Percentiles rank a stretch among this genome's conserved stretches.
phyloP scores from a whole-genome alignment of 2,329 filamentous ascomycete genomes.

The Nannizziopsis barbatae region DNA sequence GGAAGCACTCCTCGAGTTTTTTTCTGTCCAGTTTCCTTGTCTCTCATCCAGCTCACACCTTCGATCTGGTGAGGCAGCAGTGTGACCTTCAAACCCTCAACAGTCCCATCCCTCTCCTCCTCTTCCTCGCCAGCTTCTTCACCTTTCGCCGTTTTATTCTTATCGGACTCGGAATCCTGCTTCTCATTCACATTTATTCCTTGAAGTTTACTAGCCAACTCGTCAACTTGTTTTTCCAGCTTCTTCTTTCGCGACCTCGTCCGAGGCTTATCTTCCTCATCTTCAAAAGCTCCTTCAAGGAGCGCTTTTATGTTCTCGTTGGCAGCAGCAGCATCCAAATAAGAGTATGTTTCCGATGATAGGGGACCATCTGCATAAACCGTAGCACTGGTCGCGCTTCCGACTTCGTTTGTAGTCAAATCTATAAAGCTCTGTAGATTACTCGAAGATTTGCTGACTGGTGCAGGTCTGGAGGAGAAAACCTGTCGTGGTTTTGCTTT shows the following conservation, averaged over 20 bases:
- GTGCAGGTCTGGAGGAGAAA: conserved; percentile 42
- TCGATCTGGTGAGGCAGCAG: conserved; percentile 89
- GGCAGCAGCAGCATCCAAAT: conserved; percentile 40
- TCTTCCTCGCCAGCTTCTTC: conserved; percentile 37
- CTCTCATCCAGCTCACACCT: conserved; percentile 88
- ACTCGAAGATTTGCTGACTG: conserved; percentile 32
- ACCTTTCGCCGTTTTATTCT: conserved; percentile 29
- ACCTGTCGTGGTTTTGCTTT: conserved; percentile 42
- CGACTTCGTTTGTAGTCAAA: conserved; percentile 37
- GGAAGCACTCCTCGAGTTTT: conserved; percentile 69
- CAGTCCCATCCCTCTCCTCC: conserved; percentile 48
- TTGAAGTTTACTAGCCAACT: conserved; percentile 35
- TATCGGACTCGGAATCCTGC: conserved; percentile 44
- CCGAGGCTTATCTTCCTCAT: conserved; percentile 37
- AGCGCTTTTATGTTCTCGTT: conserved; percentile 43
- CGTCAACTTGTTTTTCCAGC: conserved; percentile 30
- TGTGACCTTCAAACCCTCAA: conserved; percentile 77
- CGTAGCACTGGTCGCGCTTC: conserved; percentile 40
- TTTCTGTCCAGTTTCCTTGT: conserved; percentile 74
- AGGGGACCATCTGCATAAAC: conserved; percentile 43
- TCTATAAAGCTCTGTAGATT: conserved; percentile 40
- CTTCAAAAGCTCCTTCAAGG: conserved; percentile 42
- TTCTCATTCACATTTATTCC: conserved; percentile 36
- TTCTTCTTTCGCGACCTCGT: conserved; percentile 33
- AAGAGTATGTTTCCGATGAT: conserved; percentile 43